Base-by-base conservation (phyloP, 179 eudicot species). In the Camellia oleifera region DNA sequence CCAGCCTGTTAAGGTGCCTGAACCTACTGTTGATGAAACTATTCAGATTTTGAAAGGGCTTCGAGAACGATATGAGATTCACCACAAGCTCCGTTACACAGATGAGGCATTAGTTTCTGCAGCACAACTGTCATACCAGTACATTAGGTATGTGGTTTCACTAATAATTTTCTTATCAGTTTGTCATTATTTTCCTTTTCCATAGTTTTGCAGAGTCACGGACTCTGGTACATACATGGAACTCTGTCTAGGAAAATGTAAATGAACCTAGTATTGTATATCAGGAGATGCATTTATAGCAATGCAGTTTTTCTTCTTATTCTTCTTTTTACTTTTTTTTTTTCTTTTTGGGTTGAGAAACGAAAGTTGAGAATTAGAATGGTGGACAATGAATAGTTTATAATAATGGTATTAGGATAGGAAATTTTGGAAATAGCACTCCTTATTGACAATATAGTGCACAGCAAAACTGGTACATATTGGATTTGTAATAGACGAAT, bases 1-100 rank as follows among this genome's bases (percentile, higher is more conserved):
- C 77, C 98, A 96, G 85, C 96, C 94, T 46, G 99, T 96, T 20
- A 91, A 87, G 89, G 97, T 96, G 42, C 99, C 99, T 9, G 98
- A 96, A 80, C 99, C 99, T n/a, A 82, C 94, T 50, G 92, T 94
- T 20, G 97, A 91, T 72, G 99, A 96, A 87, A 87, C 97, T 26
- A 87, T 96, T 61, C 93, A 92, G 84, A 96, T 96, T 62, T 80
- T 96, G 76, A 91, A 78, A 85, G 99, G 94, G 70, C 96, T 96
- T 69, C 87, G 94, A 71, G 98, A 94, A 54, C 86, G 98, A 17
- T 96, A 94, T 53, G 99, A 96, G 86, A 91, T 92, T 75, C 98
- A 96, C 81, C 99, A 96, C 89, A 94, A 94, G 81, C 90, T 96
- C 65, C 90, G 88, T 5, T 96, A 94, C 82, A 92, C 97, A 20